Evolutionary conservation across 176 grass and related monocot species (phyloP).

Genomic region (Triticum dicoccoides): DNA sequence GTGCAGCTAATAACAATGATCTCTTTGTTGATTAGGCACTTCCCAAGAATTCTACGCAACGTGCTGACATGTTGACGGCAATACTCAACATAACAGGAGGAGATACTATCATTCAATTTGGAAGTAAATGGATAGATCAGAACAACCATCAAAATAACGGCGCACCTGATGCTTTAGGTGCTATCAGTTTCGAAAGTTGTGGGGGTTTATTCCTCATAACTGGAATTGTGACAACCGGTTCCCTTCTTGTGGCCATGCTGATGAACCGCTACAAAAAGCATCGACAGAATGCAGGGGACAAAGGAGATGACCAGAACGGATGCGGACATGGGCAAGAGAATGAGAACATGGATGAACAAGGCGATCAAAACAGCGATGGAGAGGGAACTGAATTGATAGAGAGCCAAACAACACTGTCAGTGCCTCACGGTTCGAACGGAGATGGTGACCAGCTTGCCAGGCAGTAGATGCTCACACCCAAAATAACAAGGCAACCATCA

Average conservation of each 20-base stretch:
- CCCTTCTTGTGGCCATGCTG: not conserved
- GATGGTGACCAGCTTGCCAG: not conserved
- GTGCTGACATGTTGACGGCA: conserved; percentile 37
- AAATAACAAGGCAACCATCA: not conserved
- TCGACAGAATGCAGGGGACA: not conserved
- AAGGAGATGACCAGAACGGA: not conserved
- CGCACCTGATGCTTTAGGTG: not conserved
- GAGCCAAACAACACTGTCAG: not conserved
- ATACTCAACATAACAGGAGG: conserved; percentile 49
- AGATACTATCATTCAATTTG: conserved; percentile 31
- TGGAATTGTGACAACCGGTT: conserved; percentile 2
- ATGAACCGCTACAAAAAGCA: not conserved
- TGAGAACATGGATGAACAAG: not conserved
- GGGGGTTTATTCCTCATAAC: conserved; percentile 33
- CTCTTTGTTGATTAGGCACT: conserved; percentile 22
- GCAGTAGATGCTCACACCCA: not conserved
- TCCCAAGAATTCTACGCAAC: conserved; percentile 16
- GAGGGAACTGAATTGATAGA: not conserved
- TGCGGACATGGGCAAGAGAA: not conserved
- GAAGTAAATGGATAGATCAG: conserved; percentile 27
- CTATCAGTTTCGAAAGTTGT: conserved; percentile 35
- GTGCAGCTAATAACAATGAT: not conserved
- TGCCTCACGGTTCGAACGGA: not conserved
- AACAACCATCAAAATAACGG: no score
- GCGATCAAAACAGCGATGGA: not conserved